Percentiles rank a stretch among this genome's conserved stretches.
Evolutionary conservation across 148 eudicot genomes (phyloP).

Genomic region (Pharnaceum exiguum): DNA sequence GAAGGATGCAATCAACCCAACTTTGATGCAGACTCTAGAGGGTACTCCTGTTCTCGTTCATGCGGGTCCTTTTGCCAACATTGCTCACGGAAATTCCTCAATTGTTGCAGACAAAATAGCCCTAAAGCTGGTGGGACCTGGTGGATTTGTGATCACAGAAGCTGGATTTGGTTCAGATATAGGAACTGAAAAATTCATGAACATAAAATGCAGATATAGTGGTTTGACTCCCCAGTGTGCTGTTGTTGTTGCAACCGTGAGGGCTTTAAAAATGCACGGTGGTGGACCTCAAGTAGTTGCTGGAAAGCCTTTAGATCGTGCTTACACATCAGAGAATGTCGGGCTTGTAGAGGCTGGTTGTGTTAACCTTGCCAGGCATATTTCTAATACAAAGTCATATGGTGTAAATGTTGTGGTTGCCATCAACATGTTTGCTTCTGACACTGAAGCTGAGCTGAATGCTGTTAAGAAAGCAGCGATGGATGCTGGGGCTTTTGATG

Average conservation of each 20-base stretch:
- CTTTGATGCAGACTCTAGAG: constrained; percentile 98
- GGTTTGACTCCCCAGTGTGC: constrained; percentile 96
- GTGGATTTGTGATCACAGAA: constrained; percentile 95
- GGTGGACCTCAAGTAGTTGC: constrained; percentile 96
- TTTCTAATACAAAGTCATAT: constrained; percentile 79
- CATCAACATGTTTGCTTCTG: constrained; percentile 82
- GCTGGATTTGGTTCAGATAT: constrained; percentile 99
- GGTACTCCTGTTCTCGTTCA: constrained; percentile 99
- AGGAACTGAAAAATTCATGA: constrained; percentile 98
- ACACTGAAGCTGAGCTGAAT: constrained; percentile 80
- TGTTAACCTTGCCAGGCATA: constrained; percentile 85
- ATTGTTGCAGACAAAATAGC: constrained; percentile 96
- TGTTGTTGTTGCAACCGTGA: constrained; percentile 82
- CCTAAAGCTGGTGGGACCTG: constrained; percentile 88
- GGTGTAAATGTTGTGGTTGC: constrained; percentile 98
- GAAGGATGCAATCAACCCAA: constrained; percentile 98
- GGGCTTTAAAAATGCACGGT: constrained; percentile 99
- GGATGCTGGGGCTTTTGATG: constrained; percentile 96
- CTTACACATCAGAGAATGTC: constrained; percentile 86
- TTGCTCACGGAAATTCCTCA: constrained; percentile 98
- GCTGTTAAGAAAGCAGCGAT: constrained; percentile 73
- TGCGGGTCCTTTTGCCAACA: constrained; percentile 98
- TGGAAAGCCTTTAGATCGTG: constrained; percentile 87
- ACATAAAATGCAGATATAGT: constrained; percentile 96
- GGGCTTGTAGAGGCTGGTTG: constrained; percentile 94